Conservation (phyloP, 768 basidiomycete genomes). For the Lactarius akahatsu region DNA sequence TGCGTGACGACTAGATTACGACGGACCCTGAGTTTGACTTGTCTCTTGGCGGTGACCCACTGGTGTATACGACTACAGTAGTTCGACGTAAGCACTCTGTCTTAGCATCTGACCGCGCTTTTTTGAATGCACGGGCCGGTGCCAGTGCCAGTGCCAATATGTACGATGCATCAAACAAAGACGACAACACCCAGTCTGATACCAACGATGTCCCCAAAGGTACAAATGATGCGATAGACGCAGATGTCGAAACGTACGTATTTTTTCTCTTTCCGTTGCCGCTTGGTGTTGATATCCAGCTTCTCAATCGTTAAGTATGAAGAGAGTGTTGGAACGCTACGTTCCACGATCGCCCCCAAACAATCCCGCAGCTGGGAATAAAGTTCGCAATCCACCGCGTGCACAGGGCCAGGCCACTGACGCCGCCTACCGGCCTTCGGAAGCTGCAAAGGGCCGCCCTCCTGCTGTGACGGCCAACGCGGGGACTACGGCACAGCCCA, state of each 20-base stretch:
- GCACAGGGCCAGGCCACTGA: background rate
- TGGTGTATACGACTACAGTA: background rate
- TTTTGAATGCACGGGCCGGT: background rate
- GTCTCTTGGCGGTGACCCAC: background rate
- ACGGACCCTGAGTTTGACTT: background rate
- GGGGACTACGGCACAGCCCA: background rate
- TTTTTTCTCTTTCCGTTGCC: background rate
- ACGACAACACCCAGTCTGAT: background rate
- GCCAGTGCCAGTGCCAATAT: background rate
- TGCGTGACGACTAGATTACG: background rate
- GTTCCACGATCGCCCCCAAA: background rate
- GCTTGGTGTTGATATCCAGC: background rate
- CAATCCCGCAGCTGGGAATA: background rate
- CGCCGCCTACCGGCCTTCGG: background rate
- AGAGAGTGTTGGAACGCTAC: background rate
- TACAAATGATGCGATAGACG: background rate
- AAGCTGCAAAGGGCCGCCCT: background rate
- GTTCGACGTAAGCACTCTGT: background rate
- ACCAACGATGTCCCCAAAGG: background rate
- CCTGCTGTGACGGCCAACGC: background rate
- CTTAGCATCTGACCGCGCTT: background rate
- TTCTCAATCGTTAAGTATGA: background rate
- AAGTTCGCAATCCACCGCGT: background rate
- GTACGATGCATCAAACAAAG: background rate
- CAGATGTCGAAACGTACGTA: background rate